Evolutionary conservation across 176 grass and related monocot genomes (phyloP).

Genomic region (Paspalum vaginatum): DNA sequence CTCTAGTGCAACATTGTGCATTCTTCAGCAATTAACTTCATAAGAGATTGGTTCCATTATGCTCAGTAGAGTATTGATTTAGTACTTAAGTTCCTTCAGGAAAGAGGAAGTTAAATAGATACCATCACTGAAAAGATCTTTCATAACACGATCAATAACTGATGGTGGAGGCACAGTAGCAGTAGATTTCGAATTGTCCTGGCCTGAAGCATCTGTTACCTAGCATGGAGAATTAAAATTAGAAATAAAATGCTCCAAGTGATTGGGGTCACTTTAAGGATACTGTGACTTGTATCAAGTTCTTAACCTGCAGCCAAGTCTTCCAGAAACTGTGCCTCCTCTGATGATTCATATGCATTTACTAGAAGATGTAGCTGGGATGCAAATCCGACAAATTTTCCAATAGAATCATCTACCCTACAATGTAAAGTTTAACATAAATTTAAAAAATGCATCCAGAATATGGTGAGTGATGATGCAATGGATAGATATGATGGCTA

Average conservation of each 20-base stretch:
- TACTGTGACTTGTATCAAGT: constrained; percentile 28
- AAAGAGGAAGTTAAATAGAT: constrained; percentile 39
- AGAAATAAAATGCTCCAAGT: constrained; percentile 48
- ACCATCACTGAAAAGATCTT: constrained; percentile 95
- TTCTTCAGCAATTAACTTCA: background rate
- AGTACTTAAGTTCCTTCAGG: constrained; percentile 33
- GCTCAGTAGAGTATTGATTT: constrained; percentile 13
- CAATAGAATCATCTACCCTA: constrained; percentile 89
- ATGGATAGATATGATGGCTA: constrained; percentile 6
- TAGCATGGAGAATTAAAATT: constrained; percentile 71
- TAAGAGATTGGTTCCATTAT: constrained; percentile 12
- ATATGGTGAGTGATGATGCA: constrained; percentile 29
- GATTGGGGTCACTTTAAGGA: constrained; percentile 10
- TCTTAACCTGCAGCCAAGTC: constrained; percentile 91
- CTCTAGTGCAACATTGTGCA: background rate
- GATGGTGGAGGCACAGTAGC: constrained; percentile 78
- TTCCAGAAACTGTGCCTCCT: constrained; percentile 86
- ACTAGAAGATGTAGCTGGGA: constrained; percentile 89
- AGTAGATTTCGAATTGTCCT: constrained; percentile 75
- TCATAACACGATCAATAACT: constrained; percentile 86
- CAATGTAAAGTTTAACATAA: constrained; percentile 32
- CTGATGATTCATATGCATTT: constrained; percentile 65
- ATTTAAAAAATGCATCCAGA: constrained; percentile 28
- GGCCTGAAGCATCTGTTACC: constrained; percentile 81
- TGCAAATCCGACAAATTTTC: constrained; percentile 94